Conservation (phyloP, 1,284 basidiomycete species). For the Amylostereum chailletii region DNA sequence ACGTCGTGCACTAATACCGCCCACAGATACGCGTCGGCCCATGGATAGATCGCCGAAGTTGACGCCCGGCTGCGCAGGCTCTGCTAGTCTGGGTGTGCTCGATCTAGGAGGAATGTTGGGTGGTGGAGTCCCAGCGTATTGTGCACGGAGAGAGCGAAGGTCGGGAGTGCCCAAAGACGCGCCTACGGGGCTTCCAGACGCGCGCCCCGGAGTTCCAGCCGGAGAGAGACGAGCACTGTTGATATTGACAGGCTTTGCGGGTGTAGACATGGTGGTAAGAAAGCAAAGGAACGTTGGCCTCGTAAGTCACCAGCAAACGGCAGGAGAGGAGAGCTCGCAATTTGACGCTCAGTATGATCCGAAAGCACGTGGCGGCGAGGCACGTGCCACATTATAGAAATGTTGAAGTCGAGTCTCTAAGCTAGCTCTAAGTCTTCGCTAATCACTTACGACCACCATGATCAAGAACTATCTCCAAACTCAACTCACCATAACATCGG, state of each 20-base stretch:
- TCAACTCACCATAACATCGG: too few relatives aligned
- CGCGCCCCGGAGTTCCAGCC: constrained; percentile 17
- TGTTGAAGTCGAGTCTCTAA: too few relatives aligned
- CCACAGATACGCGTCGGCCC: constrained; percentile 18
- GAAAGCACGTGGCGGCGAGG: too few relatives aligned
- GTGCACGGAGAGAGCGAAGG: constrained; percentile 49
- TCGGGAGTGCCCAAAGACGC: constrained; percentile 37
- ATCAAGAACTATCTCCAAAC: too few relatives aligned
- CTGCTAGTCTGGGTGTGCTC: constrained; percentile 20
- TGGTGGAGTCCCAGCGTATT: constrained; percentile 50
- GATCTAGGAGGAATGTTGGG: constrained; percentile 54
- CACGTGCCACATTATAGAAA: too few relatives aligned
- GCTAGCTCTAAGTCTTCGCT: too few relatives aligned
- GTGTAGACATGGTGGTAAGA: constrained; percentile 32
- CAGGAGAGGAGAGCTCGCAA: too few relatives aligned
- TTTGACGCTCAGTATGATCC: too few relatives aligned
- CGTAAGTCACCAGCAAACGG: too few relatives aligned
- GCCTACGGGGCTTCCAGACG: neutral
- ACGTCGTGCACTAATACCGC: constrained; percentile 23
- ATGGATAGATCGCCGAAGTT: constrained; percentile 9
- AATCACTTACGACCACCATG: too few relatives aligned
- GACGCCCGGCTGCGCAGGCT: constrained; percentile 10
- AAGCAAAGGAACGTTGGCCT: neutral
- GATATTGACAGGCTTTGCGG: constrained; percentile 46
- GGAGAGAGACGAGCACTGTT: constrained; percentile 19